Base-by-base conservation (phyloP, 495 filamentous ascomycete species). In the Neurospora sp. region DNA sequence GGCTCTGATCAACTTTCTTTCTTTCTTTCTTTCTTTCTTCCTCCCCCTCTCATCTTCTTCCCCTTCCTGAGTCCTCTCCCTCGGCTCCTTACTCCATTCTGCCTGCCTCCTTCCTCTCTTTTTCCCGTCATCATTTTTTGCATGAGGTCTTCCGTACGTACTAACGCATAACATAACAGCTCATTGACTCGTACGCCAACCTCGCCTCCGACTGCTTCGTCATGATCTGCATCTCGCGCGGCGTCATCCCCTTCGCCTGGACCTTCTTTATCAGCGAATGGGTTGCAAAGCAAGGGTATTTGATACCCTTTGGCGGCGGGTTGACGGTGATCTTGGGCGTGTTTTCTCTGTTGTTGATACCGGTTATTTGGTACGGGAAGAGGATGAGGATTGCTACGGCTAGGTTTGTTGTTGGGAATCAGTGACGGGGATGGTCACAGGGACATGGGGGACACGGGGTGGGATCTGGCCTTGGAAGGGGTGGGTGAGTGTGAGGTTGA, bases 121-220 rank as follows among this genome's bases (percentile, higher is more conserved):
- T 5, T 53, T 22, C 45, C 45, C 8, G 0, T 20, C 44, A n/a
- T 47, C n/a, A 10, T 47, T 18, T 20, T 18, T 39, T 35, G 18
- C 42, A 18, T 8, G 18, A 45, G 42, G 18, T n/a, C 18, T n/a
- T 41, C 16, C 18, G 16, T 44, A 45, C 18, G 16, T 44, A 45
- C 35, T 38, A 8, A 37, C 18, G 3, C 27, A 20, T 7, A 27
- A 22, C 4, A 35, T 35, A 16, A 18, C 68, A 81, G 79, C 75
- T 81, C 38, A 76, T 81, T 65, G 80, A 81, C 61, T 65, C 80
- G 0, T 81, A 80, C 69, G 45, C 73, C 18, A 73, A 81, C 37
- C 74, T 80, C 5, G 80, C 80, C 0, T 77, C 74, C 44, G 80
- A 81, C 73, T 79, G 77, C 74, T 79, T 81, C 70, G 77, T 76